A percentile compares a stretch with the other conserved stretches of the same genome.
phyloP scores from a whole-genome alignment of 2,329 filamentous ascomycete genomes.

The Epichloe elymi region DNA sequence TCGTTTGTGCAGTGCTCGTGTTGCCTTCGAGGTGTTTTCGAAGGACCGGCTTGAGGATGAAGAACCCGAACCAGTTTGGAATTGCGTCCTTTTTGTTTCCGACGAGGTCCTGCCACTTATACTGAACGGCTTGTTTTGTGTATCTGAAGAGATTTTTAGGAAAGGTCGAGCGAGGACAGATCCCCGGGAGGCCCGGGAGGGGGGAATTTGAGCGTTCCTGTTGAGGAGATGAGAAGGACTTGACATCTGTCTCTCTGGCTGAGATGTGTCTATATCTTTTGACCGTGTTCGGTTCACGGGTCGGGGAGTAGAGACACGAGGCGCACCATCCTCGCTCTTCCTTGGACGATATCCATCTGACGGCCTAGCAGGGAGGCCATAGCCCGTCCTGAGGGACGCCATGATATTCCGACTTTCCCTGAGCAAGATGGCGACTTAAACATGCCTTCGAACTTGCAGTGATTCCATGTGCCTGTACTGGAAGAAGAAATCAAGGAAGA shows the following conservation, averaged over 20 bases:
- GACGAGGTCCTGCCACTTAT: slow-evolving; percentile 23
- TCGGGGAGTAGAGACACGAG: slow-evolving; percentile 12
- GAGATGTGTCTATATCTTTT: slow-evolving; percentile 10
- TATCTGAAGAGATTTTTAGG: slow-evolving; percentile 17
- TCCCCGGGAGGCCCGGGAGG: slow-evolving; percentile 11
- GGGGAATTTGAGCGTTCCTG: slow-evolving; percentile 12
- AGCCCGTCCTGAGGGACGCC: slow-evolving; percentile 28
- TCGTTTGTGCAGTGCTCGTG: not conserved
- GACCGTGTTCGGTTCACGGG: slow-evolving; percentile 11
- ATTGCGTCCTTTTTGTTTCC: slow-evolving; percentile 17
- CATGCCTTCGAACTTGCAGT: slow-evolving; percentile 9
- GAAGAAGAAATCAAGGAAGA: not conserved
- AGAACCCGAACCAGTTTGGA: slow-evolving; percentile 19
- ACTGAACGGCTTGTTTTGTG: slow-evolving; percentile 27
- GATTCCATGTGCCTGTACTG: not conserved
- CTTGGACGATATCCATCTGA: slow-evolving; percentile 21
- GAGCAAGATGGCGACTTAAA: slow-evolving; percentile 7
- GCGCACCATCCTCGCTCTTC: slow-evolving; percentile 12
- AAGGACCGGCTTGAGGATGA: slow-evolving; percentile 22
- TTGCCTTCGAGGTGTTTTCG: slow-evolving; percentile 22
- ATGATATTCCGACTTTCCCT: slow-evolving; percentile 23
- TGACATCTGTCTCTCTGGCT: slow-evolving; percentile 8
- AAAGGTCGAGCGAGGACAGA: slow-evolving; percentile 14
- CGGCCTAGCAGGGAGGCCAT: slow-evolving; percentile 27
- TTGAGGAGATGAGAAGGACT: slow-evolving; percentile 9